A percentile compares a stretch with the other conserved stretches of the same genome.
phyloP scores from a whole-genome alignment of 148 eudicot species.

The Silene latifolia region DNA sequence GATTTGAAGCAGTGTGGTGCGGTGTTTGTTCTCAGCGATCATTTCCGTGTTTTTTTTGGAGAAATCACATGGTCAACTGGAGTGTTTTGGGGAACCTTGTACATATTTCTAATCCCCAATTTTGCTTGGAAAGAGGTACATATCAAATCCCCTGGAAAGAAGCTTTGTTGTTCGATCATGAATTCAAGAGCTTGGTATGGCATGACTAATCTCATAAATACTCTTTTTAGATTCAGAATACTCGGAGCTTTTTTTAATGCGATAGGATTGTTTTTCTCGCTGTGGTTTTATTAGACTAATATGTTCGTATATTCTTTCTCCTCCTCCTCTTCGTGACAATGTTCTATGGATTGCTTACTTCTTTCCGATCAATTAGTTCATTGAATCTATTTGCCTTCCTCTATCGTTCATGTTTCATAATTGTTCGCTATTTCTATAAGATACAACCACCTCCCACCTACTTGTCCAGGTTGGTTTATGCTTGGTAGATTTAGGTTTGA shows the following conservation, averaged over 20 bases:
- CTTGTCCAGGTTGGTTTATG: conserved; percentile 8
- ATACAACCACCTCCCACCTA: background rate
- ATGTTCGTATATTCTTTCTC: conserved; percentile 29
- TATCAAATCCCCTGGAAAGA: conserved; percentile 14
- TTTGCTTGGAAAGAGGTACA: conserved; percentile 30
- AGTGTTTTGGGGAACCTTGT: conserved; percentile 34
- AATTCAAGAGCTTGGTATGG: conserved; percentile 21
- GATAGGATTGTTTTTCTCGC: conserved; percentile 16
- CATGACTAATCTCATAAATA: conserved; percentile 17
- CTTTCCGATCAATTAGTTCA: conserved; percentile 20
- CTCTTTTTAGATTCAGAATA: conserved; percentile 23
- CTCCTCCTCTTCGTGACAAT: conserved; percentile 21
- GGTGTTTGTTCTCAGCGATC: conserved; percentile 11
- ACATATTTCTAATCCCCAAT: conserved; percentile 26
- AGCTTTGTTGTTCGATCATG: conserved; percentile 19
- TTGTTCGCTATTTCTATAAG: background rate
- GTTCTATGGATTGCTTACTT: conserved; percentile 16
- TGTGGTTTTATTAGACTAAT: conserved; percentile 19
- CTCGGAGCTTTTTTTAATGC: conserved; percentile 8
- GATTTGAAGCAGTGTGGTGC: background rate
- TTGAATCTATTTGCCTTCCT: conserved; percentile 6
- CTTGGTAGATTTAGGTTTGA: conserved; percentile 16
- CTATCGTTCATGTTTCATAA: conserved; percentile 1
- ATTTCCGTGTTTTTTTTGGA: conserved; percentile 24
- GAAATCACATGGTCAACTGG: conserved; percentile 26